Conservation (phyloP, 148 eudicot genomes). For the Cornus suecica region DNA sequence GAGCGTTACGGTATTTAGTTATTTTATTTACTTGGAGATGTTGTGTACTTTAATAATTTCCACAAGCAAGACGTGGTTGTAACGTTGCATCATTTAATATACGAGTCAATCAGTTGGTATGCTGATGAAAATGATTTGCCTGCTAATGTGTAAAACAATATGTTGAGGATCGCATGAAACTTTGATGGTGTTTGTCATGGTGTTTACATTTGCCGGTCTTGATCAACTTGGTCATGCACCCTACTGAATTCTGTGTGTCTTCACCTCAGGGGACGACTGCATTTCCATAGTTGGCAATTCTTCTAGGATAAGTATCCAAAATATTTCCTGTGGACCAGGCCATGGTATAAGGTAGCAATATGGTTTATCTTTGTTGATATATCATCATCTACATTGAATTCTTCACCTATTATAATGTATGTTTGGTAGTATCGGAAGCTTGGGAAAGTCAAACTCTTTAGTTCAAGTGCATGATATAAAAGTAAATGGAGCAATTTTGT, state of each 20-base stretch:
- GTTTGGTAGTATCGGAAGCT: conserved; percentile 74
- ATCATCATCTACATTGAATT: not conserved
- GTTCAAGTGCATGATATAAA: conserved; percentile 53
- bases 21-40: no score
- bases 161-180: no score
- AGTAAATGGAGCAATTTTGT: conserved; percentile 53
- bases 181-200: no score
- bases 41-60: not conserved
- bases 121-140: no score
- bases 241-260: conserved; percentile 4
- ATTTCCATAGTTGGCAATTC: conserved; percentile 81
- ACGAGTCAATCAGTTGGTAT: no score
- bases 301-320: conserved; percentile 45
- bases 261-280: conserved; percentile 87
- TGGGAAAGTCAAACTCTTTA: conserved; percentile 59
- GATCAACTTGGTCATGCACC: no score
- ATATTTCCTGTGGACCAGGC: conserved; percentile 75
- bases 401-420: not conserved
- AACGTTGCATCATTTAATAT: not conserved
- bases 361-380: not conserved
- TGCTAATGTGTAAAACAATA: no score
- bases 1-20: no score
- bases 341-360: conserved; percentile 88
- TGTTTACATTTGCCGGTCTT: no score
- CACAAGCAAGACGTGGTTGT: not conserved